Conservation (phyloP, 352 stramenopile species). For the Pythium rishiriense region DNA sequence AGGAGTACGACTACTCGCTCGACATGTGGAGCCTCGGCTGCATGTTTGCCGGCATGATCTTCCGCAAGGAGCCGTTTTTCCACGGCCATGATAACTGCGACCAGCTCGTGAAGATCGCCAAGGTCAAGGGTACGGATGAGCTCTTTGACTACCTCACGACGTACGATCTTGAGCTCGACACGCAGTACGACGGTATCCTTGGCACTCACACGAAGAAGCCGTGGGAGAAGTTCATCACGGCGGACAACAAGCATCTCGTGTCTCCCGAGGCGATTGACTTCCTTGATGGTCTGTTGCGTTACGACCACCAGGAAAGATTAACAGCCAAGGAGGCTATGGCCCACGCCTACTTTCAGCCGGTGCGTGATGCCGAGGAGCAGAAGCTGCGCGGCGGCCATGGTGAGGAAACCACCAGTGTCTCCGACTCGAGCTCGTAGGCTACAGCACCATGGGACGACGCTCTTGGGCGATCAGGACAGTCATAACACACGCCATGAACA, state of each 20-base stretch:
- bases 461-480: background rate
- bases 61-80: slow-evolving; percentile 99
- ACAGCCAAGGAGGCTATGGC: slow-evolving; percentile 98
- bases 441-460: background rate
- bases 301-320: slow-evolving; percentile 97
- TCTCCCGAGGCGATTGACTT: slow-evolving; percentile 97
- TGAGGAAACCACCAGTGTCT: slow-evolving; percentile 75
- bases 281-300: slow-evolving; percentile 79
- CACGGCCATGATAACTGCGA: slow-evolving; percentile 99
- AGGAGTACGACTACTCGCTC: slow-evolving; percentile 99
- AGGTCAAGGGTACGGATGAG: slow-evolving; percentile 98
- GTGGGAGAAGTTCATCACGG: slow-evolving; percentile 98
- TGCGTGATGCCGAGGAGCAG: slow-evolving; percentile 81
- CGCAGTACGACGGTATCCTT: slow-evolving; percentile 98
- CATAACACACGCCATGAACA: background rate
- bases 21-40: slow-evolving; percentile 99
- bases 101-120: slow-evolving; percentile 99
- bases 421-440: slow-evolving; percentile 65
- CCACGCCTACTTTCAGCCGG: slow-evolving; percentile 97
- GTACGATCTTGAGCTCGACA: slow-evolving; percentile 98
- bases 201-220: slow-evolving; percentile 97
- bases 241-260: slow-evolving; percentile 98
- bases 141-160: slow-evolving; percentile 98
- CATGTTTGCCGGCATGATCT: slow-evolving; percentile 99
- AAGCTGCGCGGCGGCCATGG: slow-evolving; percentile 61